These are phyloP conservation scores for Alopecurus myosuroides DNA, from an alignment of 176 grass and related monocot species.

Conservation along the genomic window DNA sequence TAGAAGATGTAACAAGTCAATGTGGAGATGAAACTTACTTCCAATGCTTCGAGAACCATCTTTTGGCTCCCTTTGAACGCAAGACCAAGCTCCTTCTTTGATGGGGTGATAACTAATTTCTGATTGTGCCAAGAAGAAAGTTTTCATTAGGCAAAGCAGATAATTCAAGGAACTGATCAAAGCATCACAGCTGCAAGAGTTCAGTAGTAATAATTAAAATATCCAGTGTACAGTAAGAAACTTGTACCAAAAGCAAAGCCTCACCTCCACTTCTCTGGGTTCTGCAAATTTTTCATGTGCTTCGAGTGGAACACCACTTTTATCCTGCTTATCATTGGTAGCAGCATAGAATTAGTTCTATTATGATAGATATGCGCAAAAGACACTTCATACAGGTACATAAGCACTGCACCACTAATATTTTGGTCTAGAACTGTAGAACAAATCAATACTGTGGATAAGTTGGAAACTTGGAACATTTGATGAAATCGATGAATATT, in stretches of 20 bases:
- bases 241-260: slow-evolving; percentile 1
- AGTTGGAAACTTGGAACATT: slow-evolving; percentile 9
- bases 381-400: background rate
- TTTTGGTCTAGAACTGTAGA: background rate
- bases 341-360: slow-evolving; percentile 24
- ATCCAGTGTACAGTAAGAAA: background rate
- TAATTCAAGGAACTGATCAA: background rate
- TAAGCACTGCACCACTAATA: background rate
- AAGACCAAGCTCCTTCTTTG: slow-evolving; percentile 94
- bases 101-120: slow-evolving; percentile 91
- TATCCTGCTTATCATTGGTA: slow-evolving; percentile 55
- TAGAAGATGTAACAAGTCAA: background rate
- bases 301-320: slow-evolving; percentile 74
- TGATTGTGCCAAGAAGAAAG: slow-evolving; percentile 34
- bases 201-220: slow-evolving; percentile 6
- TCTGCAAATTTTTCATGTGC: slow-evolving; percentile 80
- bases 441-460: background rate
- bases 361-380: background rate
- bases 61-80: slow-evolving; percentile 89
- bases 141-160: slow-evolving; percentile 12
- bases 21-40: slow-evolving; percentile 47
- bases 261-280: slow-evolving; percentile 88
- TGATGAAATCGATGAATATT: background rate
- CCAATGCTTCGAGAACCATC: slow-evolving; percentile 85
- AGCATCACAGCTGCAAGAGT: slow-evolving; percentile 19